These are phyloP conservation scores for Sporisorium reilianum DNA, from an alignment of 1,284 basidiomycete genomes.

Conservation along the genomic window DNA sequence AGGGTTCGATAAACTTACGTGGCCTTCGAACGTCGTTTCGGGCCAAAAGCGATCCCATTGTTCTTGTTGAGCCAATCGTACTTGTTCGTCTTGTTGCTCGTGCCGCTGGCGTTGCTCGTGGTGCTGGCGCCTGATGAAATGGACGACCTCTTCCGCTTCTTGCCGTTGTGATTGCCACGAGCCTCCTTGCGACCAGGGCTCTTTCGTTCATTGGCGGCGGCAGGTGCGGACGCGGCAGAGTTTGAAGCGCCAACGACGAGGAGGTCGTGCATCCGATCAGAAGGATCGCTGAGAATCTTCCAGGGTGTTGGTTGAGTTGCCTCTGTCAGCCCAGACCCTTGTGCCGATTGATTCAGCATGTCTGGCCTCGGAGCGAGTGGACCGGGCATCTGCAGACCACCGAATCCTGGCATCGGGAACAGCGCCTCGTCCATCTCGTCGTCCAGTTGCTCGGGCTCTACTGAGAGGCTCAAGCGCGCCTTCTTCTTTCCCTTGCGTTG, in stretches of 20 bases:
- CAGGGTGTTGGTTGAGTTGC: no score
- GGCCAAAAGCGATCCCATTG: slow-evolving; percentile 11
- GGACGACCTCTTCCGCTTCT: slow-evolving; percentile 8
- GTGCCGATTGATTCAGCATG: not conserved
- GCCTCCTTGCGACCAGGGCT: not conserved
- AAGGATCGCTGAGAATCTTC: no score
- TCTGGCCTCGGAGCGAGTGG: not conserved
- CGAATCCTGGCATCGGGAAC: slow-evolving; percentile 49
- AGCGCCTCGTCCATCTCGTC: slow-evolving; percentile 41
- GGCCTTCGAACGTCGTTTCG: slow-evolving; percentile 25
- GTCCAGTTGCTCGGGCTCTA: slow-evolving; percentile 44
- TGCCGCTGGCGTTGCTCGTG: not conserved
- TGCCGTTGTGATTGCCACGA: not conserved
- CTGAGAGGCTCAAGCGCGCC: slow-evolving; percentile 12
- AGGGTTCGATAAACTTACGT: not conserved
- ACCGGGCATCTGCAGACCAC: not conserved
- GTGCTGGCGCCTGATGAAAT: not conserved
- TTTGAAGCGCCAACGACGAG: not conserved
- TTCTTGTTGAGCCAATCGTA: slow-evolving; percentile 22
- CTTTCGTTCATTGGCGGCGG: not conserved
- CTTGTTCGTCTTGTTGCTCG: not conserved
- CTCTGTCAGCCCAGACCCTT: no score
- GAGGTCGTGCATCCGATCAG: no score
- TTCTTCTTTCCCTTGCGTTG: slow-evolving; percentile 17
- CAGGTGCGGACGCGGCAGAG: not conserved